phyloP scores from a whole-genome alignment of 2,329 filamentous ascomycete genomes.

The Torrubiella hemipterigena region DNA sequence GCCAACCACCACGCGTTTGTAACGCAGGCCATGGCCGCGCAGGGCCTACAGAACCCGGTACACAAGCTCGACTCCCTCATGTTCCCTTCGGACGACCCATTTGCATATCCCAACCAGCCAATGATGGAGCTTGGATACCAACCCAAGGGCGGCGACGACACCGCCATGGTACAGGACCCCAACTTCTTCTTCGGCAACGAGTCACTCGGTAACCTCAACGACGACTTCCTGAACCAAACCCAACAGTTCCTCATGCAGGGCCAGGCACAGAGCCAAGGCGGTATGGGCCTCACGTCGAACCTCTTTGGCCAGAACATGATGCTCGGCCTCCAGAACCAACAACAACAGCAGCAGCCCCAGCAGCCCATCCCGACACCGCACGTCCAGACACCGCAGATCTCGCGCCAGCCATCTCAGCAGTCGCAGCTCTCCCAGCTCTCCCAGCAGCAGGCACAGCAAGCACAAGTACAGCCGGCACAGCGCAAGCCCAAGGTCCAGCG shows the following conservation, averaged over 20 bases:
- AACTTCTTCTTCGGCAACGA: slow-evolving; percentile 39
- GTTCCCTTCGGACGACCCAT: slow-evolving; percentile 68
- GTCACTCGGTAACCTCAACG: slow-evolving; percentile 57
- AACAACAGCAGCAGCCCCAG: slow-evolving; percentile 17
- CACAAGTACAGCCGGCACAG: slow-evolving; percentile 10
- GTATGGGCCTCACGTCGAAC: slow-evolving; percentile 28
- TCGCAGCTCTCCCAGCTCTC: slow-evolving; percentile 13
- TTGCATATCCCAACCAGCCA: slow-evolving; percentile 68
- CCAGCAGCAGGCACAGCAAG: slow-evolving; percentile 7
- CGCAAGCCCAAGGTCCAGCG: no score
- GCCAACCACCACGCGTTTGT: slow-evolving; percentile 22
- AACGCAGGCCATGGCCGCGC: slow-evolving; percentile 17
- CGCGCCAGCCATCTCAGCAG: slow-evolving; percentile 2
- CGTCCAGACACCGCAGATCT: slow-evolving; percentile 5
- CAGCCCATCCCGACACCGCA: slow-evolving; percentile 15
- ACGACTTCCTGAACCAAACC: slow-evolving; percentile 58
- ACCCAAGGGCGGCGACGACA: slow-evolving; percentile 17
- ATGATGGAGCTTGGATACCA: slow-evolving; percentile 47
- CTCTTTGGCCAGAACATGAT: slow-evolving; percentile 33
- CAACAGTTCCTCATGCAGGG: slow-evolving; percentile 54
- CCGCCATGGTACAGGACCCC: slow-evolving; percentile 22
- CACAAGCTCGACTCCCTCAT: slow-evolving; percentile 67
- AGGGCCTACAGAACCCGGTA: slow-evolving; percentile 31
- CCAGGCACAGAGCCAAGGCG: slow-evolving; percentile 25
- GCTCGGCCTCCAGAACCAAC: slow-evolving; percentile 20